Percentiles rank a stretch among this genome's conserved stretches.
Conservation (phyloP, 2,329 filamentous ascomycete genomes). For the Sarocladium strictum region DNA sequence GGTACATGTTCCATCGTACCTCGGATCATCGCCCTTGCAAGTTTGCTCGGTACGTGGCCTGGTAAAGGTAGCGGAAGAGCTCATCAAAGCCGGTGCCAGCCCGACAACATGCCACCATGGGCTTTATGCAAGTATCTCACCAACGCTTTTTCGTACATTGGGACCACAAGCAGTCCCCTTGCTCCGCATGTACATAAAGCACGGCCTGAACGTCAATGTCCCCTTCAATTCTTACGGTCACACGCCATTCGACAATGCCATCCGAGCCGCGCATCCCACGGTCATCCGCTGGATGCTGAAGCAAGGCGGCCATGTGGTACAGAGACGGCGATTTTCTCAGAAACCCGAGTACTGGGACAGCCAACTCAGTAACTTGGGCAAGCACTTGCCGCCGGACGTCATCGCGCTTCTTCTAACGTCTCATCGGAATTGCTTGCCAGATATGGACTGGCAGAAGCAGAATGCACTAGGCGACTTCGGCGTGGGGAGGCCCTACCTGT, state of each 20-base stretch:
- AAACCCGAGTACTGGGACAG: constrained; percentile 13
- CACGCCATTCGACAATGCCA: constrained; percentile 15
- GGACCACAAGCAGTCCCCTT: background rate
- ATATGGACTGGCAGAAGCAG: constrained; percentile 13
- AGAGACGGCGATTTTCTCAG: constrained; percentile 10
- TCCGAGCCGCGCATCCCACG: constrained; percentile 11
- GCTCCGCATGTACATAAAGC: constrained; percentile 14
- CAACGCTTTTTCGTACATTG: background rate
- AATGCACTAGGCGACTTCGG: constrained; percentile 11
- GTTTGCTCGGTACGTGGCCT: constrained; percentile 13
- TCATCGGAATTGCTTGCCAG: constrained; percentile 12
- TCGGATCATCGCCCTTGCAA: constrained; percentile 15
- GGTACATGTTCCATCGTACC: constrained; percentile 12
- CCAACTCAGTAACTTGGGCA: constrained; percentile 12
- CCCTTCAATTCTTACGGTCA: constrained; percentile 12
- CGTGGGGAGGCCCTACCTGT: background rate
- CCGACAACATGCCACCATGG: constrained; percentile 3
- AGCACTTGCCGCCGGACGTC: constrained; percentile 2
- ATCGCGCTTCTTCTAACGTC: constrained; percentile 15
- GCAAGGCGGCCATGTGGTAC: constrained; percentile 17
- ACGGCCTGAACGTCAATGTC: constrained; percentile 16
- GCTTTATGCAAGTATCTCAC: constrained; percentile 12
- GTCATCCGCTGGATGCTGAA: constrained; percentile 18
- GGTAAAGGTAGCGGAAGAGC: constrained; percentile 12
- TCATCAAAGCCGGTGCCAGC: constrained; percentile 17